Evolutionary conservation across 2,329 filamentous ascomycete species (phyloP).

Genomic region (Xylariaceae sp.): DNA sequence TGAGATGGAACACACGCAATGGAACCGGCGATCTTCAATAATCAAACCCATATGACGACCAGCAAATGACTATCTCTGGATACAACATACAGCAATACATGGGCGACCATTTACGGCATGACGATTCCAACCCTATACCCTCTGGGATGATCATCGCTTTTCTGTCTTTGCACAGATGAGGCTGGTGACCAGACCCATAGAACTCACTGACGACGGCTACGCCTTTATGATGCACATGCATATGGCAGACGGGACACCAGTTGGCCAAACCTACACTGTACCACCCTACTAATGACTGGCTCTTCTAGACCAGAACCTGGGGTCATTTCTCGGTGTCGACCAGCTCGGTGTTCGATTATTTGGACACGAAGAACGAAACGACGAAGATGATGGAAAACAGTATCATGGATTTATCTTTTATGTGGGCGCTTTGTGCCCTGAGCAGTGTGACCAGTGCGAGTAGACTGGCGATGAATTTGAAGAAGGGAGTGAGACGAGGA

Average conservation of each 20-base stretch:
- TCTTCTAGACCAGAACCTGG: slow-evolving; percentile 21
- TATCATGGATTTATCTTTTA: slow-evolving; percentile 6
- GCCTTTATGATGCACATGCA: slow-evolving; percentile 36
- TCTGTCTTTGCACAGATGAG: slow-evolving; percentile 18
- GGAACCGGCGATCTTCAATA: slow-evolving; percentile 20
- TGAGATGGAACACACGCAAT: slow-evolving; percentile 10
- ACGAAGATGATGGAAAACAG: slow-evolving; percentile 24
- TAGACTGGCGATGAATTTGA: slow-evolving; percentile 1
- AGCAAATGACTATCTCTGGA: slow-evolving; percentile 30
- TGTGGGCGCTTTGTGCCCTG: slow-evolving; percentile 1
- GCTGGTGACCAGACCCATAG: slow-evolving; percentile 17
- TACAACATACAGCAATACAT: slow-evolving; percentile 35
- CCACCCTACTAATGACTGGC: slow-evolving; percentile 26
- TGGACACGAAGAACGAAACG: slow-evolving; percentile 31
- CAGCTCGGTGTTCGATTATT: slow-evolving; percentile 21
- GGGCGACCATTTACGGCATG: slow-evolving; percentile 36
- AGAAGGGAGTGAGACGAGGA: slow-evolving; percentile 3
- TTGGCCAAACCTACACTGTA: slow-evolving; percentile 17
- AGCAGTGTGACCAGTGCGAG: neutral
- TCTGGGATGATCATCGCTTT: slow-evolving; percentile 26
- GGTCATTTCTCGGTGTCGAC: slow-evolving; percentile 16
- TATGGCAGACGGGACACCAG: slow-evolving; percentile 27
- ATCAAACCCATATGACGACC: slow-evolving; percentile 30
- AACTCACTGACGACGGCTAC: slow-evolving; percentile 35
- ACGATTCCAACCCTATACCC: slow-evolving; percentile 34